phyloP scores from a whole-genome alignment of 805 yeast species.

The Hanseniaspora meyeri region DNA sequence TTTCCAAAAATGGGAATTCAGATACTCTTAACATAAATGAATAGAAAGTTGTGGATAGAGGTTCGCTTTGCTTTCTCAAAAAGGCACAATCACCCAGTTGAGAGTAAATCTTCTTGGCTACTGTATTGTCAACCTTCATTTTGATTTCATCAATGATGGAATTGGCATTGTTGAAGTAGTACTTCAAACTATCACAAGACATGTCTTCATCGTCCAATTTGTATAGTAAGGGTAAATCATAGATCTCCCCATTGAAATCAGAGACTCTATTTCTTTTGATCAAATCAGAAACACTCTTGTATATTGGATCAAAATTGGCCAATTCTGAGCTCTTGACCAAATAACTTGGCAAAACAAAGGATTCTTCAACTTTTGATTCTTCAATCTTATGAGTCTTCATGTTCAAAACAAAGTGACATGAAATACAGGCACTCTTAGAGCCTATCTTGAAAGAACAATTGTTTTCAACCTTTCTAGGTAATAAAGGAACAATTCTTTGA shows the following conservation, averaged over 20 bases:
- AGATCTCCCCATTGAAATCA: conserved; percentile 12
- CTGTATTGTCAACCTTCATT: conserved; percentile 68
- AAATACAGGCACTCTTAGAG: conserved; percentile 51
- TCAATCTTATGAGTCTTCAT: conserved; percentile 57
- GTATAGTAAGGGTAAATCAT: conserved; percentile 53
- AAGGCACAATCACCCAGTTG: conserved; percentile 69
- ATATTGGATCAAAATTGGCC: neutral
- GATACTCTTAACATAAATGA: conserved; percentile 61
- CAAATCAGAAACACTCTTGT: neutral
- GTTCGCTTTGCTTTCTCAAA: conserved; percentile 77
- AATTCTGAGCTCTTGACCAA: conserved; percentile 17
- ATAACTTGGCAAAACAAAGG: conserved; percentile 51
- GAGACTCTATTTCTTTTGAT: neutral
- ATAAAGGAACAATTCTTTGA: conserved; percentile 52
- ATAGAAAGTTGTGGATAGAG: conserved; percentile 69
- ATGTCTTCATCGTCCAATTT: conserved; percentile 72
- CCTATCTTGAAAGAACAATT: conserved; percentile 49
- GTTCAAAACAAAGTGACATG: conserved; percentile 72
- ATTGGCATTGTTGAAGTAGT: conserved; percentile 53
- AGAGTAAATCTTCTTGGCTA: conserved; percentile 69
- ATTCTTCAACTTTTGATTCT: conserved; percentile 65
- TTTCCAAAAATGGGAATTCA: conserved; percentile 38
- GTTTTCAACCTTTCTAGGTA: conserved; percentile 54
- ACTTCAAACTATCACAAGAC: conserved; percentile 36
- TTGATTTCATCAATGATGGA: conserved; percentile 61